Evolutionary conservation across 169 alveolate genomes (phyloP), one percentile per base, ranked within the genome.

Genomic region (Cystoisospora suis): DNA sequence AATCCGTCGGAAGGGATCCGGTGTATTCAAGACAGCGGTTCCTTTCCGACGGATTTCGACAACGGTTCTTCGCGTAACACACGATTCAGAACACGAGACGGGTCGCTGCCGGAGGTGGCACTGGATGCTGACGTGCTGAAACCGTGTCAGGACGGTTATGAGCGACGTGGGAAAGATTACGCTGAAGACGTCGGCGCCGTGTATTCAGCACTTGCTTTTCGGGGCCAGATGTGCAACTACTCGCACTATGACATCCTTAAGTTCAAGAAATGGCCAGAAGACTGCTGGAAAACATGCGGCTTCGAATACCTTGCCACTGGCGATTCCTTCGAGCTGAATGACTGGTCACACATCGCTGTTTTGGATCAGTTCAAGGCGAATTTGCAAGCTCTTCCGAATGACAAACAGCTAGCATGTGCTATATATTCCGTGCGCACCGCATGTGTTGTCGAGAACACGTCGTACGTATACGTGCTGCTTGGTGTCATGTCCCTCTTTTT

Each of bases 161-260:
- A 20, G 7, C 46, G 17, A 27, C 36, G 36, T 44, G 79, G 79
- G 46, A 29, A 20, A 3, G 29, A 65, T 65, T 65, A 65, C 2
- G 29, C 36, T 23, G 12, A 29, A 0, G 12, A 44, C 12, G 42
- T 1, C 0, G 1, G 27, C 15, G 29, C 79, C 29, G 79, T 65
- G 5, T 29, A 34, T 17, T 3, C 6, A 65, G 79, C 46, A 0
- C 42, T 65, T 15, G 4, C 79, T 27, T 34, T 44, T 29, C 79
- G 79, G 15, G 79, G 79, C 9, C 79, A 65, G 79, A 20, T 65
- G 79, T 65, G 79, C 44, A 65, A 65, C 79, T 65, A 65, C 79
- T 65, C 79, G 9, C 79, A 65, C 17, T 65, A 65, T 29, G 79
- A 65, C 36, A 65, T 65, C 79, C 79, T 65, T 29, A 44, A 65